A percentile compares a stretch with the other conserved stretches of the same genome.
These are phyloP conservation scores for Rhodotorula diobovata DNA, from an alignment of 768 basidiomycete genomes.

Conservation along the genomic window DNA sequence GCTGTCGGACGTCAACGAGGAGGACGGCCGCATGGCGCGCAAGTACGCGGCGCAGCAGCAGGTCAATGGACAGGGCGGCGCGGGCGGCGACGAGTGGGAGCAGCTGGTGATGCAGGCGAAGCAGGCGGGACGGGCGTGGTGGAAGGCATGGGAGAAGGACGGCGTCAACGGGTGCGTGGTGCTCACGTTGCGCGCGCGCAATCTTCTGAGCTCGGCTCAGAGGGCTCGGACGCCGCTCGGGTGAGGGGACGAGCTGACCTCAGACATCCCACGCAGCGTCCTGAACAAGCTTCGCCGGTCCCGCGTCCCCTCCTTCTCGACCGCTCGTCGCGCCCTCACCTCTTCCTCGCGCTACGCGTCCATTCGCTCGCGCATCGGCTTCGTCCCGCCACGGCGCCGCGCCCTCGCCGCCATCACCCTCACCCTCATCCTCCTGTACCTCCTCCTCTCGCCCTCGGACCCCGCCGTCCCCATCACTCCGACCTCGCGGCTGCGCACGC, in stretches of 20 bases:
- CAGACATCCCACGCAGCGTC: background rate
- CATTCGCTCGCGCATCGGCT: background rate
- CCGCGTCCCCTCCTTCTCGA: constrained; percentile 1
- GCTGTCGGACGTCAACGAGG: background rate
- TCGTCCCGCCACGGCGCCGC: constrained; percentile 6
- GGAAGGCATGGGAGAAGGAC: constrained; percentile 17
- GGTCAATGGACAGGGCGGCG: background rate
- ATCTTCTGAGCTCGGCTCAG: too few species aligned
- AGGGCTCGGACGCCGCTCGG: too few species aligned
- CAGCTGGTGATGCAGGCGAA: background rate
- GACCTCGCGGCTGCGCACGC: background rate
- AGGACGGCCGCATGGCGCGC: background rate
- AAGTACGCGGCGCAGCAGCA: background rate
- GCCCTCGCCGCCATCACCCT: background rate
- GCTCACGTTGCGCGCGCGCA: background rate
- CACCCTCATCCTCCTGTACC: constrained; percentile 4
- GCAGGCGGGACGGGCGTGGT: constrained; percentile 6
- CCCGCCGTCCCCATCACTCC: background rate
- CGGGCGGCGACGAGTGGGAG: background rate
- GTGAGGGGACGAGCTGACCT: too few species aligned
- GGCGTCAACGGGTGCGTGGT: constrained; percentile 9
- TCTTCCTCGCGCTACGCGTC: background rate
- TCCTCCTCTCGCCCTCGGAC: constrained; percentile 12
- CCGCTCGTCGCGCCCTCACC: constrained; percentile 7
- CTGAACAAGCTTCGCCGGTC: background rate